phyloP scores from a whole-genome alignment of 1,284 basidiomycete genomes.

The Flammula alnicola region DNA sequence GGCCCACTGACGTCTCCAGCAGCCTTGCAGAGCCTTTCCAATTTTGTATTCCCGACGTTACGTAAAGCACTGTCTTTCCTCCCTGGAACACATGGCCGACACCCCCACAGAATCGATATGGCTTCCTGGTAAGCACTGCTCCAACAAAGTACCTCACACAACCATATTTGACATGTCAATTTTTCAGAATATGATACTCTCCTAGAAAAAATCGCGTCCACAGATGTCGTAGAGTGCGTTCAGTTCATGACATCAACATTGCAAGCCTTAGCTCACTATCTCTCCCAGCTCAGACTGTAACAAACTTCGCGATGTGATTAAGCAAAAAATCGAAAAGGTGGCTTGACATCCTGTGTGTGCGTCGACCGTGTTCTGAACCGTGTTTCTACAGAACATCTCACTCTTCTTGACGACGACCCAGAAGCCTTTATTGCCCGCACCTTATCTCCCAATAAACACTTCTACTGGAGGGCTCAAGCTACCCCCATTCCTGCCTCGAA shows the following conservation, averaged over 20 bases:
- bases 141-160: background rate
- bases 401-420: conserved; percentile 55
- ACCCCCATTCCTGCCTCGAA: conserved; percentile 78
- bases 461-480: conserved; percentile 73
- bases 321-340: conserved; percentile 70
- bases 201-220: conserved; percentile 61
- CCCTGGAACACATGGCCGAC: conserved; percentile 15
- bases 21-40: too few relatives aligned
- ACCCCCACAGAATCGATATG: conserved; percentile 42
- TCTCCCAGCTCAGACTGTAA: conserved; percentile 73
- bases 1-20: too few relatives aligned
- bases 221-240: conserved; percentile 71
- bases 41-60: too few relatives aligned
- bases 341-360: conserved; percentile 19
- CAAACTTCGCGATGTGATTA: conserved; percentile 72
- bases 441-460: conserved; percentile 47
- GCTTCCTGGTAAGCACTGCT: conserved; percentile 46
- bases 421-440: conserved; percentile 42
- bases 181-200: conserved; percentile 63
- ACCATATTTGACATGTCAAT: background rate
- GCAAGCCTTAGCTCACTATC: conserved; percentile 17
- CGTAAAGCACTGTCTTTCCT: too few relatives aligned
- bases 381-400: conserved; percentile 57
- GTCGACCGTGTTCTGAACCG: conserved; percentile 12
- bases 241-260: conserved; percentile 10